Evolutionary conservation across 2,329 filamentous ascomycete genomes (phyloP).

Genomic region (Ophiosphaerella herpotricha): DNA sequence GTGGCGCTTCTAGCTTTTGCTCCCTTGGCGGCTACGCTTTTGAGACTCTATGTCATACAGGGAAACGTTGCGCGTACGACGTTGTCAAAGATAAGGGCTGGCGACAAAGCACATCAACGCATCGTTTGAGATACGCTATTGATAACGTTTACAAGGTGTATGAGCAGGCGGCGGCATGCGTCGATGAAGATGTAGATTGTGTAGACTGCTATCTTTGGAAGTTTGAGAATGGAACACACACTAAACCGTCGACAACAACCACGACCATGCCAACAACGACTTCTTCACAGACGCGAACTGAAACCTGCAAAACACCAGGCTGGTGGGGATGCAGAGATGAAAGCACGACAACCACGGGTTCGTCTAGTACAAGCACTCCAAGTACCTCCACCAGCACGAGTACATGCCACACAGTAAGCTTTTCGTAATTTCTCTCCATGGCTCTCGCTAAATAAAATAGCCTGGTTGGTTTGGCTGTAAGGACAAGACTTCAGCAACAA

Average conservation of each 20-base stretch:
- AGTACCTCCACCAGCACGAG: constrained; percentile 30
- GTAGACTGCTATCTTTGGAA: constrained; percentile 45
- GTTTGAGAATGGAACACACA: constrained; percentile 42
- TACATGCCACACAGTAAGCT: constrained; percentile 28
- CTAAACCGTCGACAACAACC: constrained; percentile 27
- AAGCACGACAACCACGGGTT: constrained; percentile 31
- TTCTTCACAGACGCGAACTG: constrained; percentile 35
- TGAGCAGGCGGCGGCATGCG: constrained; percentile 38
- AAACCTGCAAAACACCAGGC: constrained; percentile 44
- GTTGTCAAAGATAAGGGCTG: constrained; percentile 45
- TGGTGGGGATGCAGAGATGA: constrained; percentile 46
- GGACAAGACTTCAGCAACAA: constrained; percentile 33
- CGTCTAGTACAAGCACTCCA: constrained; percentile 22
- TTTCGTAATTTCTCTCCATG: too few species aligned
- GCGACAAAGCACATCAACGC: constrained; percentile 39
- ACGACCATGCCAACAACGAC: constrained; percentile 29
- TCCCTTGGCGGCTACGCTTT: constrained; percentile 44
- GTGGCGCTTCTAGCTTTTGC: constrained; percentile 41
- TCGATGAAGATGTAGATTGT: constrained; percentile 40
- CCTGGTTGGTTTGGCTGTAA: constrained; percentile 46
- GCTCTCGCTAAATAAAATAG: too few species aligned
- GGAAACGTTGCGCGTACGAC: constrained; percentile 42
- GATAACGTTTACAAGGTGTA: constrained; percentile 43
- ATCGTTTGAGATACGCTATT: constrained; percentile 41
- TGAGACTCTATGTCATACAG: constrained; percentile 43